Evolutionary conservation across 192 early-diverging fungal species (phyloP), one percentile per base, ranked within the genome.

Genomic region (Chytriomyces hyalinus): DNA sequence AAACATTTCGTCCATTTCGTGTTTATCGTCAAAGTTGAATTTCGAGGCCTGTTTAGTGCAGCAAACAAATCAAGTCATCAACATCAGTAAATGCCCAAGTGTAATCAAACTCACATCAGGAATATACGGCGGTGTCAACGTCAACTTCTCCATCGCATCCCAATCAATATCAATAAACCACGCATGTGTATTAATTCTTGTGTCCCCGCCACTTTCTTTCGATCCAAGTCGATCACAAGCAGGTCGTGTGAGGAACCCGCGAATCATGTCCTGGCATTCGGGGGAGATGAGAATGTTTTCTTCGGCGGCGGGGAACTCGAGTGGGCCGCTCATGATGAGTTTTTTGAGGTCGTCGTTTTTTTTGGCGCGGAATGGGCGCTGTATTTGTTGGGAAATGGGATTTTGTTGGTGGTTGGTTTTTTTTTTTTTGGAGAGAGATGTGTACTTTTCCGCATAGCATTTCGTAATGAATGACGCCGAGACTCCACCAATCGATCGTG

Each of bases 401-500:
- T 17, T 57, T n/a, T 57, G 13, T 57, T 57, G 53, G 53, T 36
- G 36, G 36, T 36, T 36, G 36, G 2, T 4, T 36, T 3, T 36
- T 36, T 36, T n/a, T n/a, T n/a, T n/a, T n/a, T n/a, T n/a, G n/a
- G 36, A 3, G 36, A 2, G 36, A 65, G 26, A 65, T 1, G 15
- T 47, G 1, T 11, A 73, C 72, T 49, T 80, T 80, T 59, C 92
- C 93, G 78, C 92, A 95, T 20, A 97, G 78, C 69, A 75, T 75
- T 66, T 75, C 73, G 28, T 66, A 75, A 15, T 66, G 73, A 1
- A 75, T 87, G 6, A 97, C 92, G 15, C 97, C 97, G n/a, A 97
- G 77, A 28, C 92, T 92, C 97, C 97, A 98, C 95, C 95, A 98
- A 81, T 98, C 97, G 10, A 97, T 92, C 49, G 89, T 90, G 36